A percentile compares a stretch with the other conserved stretches of the same genome.
phyloP scores from a whole-genome alignment of 208 protist species.

The Crithidia fasciculata region DNA sequence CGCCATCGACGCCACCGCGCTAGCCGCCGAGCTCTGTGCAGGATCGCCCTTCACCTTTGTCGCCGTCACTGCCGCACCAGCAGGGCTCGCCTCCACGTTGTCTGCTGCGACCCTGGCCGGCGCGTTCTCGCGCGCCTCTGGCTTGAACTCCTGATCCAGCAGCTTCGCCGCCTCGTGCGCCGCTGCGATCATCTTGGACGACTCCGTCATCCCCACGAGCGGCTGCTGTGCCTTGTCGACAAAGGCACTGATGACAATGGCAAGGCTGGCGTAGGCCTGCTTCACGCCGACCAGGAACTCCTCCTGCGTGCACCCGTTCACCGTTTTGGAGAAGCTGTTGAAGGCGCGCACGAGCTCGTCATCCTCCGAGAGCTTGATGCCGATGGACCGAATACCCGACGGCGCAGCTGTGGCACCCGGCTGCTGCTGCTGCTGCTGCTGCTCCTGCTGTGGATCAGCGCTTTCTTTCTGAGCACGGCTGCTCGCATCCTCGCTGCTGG shows the following conservation, averaged over 20 bases:
- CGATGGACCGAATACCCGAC: conserved; percentile 32
- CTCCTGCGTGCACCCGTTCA: conserved; percentile 53
- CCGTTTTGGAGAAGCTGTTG: conserved; percentile 49
- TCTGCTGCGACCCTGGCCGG: background rate
- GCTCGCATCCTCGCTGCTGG: background rate
- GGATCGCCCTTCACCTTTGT: background rate
- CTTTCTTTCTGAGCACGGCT: background rate
- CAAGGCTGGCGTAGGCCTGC: conserved; percentile 74
- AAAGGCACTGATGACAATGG: conserved; percentile 43
- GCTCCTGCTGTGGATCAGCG: conserved; percentile 2
- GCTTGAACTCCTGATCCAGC: conserved; percentile 30
- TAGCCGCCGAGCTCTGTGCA: no score
- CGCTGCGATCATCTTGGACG: conserved; percentile 27
- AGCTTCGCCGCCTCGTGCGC: conserved; percentile 35
- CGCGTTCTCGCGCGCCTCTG: background rate
- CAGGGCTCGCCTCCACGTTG: background rate
- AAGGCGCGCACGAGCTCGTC: conserved; percentile 53
- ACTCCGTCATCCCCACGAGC: conserved; percentile 19
- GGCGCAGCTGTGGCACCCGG: background rate
- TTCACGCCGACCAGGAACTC: conserved; percentile 71
- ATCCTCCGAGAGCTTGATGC: conserved; percentile 37
- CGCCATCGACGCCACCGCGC: background rate
- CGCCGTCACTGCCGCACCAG: background rate
- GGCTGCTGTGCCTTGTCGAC: conserved; percentile 34
- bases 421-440: conserved; percentile 20